Evolutionary conservation across 441 rosid genomes (phyloP), one percentile per base, ranked within the genome.

Genomic region (Pelargonium cotyledonis): DNA sequence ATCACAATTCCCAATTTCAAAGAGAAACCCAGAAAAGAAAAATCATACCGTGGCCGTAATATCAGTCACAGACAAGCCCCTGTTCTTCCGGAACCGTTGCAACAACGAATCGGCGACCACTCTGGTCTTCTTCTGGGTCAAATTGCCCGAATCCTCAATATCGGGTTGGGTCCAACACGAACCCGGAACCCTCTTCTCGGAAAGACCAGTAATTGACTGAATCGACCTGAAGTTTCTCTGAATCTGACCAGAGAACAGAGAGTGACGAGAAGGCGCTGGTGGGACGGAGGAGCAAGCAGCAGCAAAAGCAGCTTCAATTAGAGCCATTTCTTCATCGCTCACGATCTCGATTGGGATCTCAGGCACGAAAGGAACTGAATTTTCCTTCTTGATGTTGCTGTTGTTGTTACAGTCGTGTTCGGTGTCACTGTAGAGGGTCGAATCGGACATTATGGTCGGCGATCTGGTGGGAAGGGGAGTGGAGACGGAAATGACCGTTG

Each of bases 271-370:
- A 6, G 76, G 70, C 0, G 81, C 6, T 35, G 38, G 38, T 35
- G 72, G 71, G 49, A 73, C 43, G 1, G 76, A 73, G 65, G 88
- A 81, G 72, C 86, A 83, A 31, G 89, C 62, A n/a, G 89, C 80
- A 46, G 91, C 85, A 0, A 82, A 67, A 12, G 93, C 95, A 0
- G 93, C 86, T 46, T 92, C 96, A 38, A 88, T 63, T 26, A 87
- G 69, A 76, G 87, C 95, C 98, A 92, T 90, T 79, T 92, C 98
- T 82, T 90, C 92, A 40, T 92, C 96, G 68, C 78, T 82, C 67
- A 92, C 80, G 80, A 88, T 73, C 87, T 90, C 96, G 78, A 87
- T 80, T 74, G 89, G 88, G 86, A 91, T 82, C 2, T 76, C 82
- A 49, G 82, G 81, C n/a, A 35, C 38, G 5, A 35, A 35, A 35